These are phyloP conservation scores for Neurospora discreta DNA, from an alignment of 495 filamentous ascomycete species.

Conservation along the genomic window DNA sequence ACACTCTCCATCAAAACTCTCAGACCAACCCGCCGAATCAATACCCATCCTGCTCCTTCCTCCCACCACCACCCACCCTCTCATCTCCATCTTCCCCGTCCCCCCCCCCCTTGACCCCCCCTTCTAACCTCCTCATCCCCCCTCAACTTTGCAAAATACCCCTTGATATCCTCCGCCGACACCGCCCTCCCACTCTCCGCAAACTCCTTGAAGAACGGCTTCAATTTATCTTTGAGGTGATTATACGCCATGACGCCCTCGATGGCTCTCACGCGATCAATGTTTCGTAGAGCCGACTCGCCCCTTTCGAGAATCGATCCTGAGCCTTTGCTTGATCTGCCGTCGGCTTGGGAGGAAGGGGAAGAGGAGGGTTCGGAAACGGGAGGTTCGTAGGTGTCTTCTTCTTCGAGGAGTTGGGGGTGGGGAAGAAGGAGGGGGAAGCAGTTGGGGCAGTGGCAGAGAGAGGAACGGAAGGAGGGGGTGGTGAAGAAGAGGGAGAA, in stretches of 20 bases:
- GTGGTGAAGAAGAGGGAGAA: conserved; percentile 74
- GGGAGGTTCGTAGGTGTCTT: conserved; percentile 85
- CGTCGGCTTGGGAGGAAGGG: background rate
- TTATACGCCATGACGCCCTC: conserved; percentile 98
- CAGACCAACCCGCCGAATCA: conserved; percentile 11
- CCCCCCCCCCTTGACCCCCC: conserved; percentile 24
- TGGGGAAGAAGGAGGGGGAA: conserved; percentile 60
- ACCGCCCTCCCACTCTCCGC: conserved; percentile 80
- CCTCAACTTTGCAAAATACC: conserved; percentile 84
- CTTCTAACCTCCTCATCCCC: conserved; percentile 60
- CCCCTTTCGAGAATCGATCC: conserved; percentile 79
- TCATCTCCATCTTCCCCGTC: conserved; percentile 20
- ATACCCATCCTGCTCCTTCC: conserved; percentile 52
- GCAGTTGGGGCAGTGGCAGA: conserved; percentile 71
- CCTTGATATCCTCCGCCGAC: conserved; percentile 88
- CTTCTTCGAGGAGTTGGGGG: conserved; percentile 79
- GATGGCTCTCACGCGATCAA: conserved; percentile 86
- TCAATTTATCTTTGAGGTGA: conserved; percentile 85
- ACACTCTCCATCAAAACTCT: background rate
- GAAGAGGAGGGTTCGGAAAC: conserved; percentile 40
- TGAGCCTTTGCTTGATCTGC: conserved; percentile 26
- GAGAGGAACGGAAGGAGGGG: conserved; percentile 57
- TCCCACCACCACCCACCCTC: conserved; percentile 31
- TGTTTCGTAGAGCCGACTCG: conserved; percentile 76
- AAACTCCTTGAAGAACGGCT: conserved; percentile 83